phyloP scores from a whole-genome alignment of 345 rosid genomes.

The Excoecaria cochinchinensis region DNA sequence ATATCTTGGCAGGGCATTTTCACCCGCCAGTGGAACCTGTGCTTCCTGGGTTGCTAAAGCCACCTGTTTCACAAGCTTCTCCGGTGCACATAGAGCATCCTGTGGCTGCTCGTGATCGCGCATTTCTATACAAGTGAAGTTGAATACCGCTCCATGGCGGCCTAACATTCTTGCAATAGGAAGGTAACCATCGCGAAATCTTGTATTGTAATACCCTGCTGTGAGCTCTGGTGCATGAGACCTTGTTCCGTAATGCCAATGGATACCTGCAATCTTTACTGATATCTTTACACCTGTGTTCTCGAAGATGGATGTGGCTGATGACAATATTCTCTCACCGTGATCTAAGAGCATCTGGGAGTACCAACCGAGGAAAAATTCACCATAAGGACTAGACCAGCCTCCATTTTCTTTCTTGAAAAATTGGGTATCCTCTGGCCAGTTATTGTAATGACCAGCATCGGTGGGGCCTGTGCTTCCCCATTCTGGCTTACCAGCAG shows the following conservation, averaged over 20 bases:
- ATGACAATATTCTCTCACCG: constrained; percentile 69
- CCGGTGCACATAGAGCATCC: constrained; percentile 88
- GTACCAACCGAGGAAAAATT: constrained; percentile 91
- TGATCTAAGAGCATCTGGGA: constrained; percentile 84
- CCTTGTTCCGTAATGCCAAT: constrained; percentile 94
- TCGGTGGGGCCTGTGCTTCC: constrained; percentile 93
- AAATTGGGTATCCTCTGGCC: constrained; percentile 94
- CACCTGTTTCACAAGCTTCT: constrained; percentile 90
- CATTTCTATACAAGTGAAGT: constrained; percentile 97
- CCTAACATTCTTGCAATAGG: constrained; percentile 93
- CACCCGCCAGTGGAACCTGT: constrained; percentile 80
- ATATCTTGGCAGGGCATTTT: constrained; percentile 83
- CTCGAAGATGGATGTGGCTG: constrained; percentile 57
- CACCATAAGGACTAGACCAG: constrained; percentile 76
- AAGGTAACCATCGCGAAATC: constrained; percentile 82
- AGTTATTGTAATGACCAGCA: constrained; percentile 90
- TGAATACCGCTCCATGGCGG: constrained; percentile 80
- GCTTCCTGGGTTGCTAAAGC: constrained; percentile 70
- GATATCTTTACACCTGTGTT: constrained; percentile 63
- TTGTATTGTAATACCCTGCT: constrained; percentile 94
- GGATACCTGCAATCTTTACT: constrained; percentile 89
- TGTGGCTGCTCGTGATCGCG: constrained; percentile 97
- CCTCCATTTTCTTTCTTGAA: constrained; percentile 84
- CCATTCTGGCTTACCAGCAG: constrained; percentile 90
- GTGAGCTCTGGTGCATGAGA: constrained; percentile 99